Conservation (phyloP, 352 stramenopile species). For the Phytophthora ohioensis region DNA sequence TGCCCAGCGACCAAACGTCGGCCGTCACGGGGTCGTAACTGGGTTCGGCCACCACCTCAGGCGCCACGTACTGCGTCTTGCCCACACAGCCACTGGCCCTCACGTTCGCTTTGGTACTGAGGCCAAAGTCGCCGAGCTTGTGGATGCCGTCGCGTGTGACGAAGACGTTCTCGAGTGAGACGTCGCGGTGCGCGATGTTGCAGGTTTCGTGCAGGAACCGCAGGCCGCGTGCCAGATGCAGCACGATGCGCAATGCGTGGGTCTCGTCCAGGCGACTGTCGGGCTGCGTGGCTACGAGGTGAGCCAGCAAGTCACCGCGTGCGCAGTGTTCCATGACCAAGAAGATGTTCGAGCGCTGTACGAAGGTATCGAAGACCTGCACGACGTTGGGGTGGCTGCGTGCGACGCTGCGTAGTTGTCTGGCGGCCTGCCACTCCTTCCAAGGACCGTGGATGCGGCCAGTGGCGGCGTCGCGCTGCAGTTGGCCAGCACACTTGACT, state of each 20-base stretch:
- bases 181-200: constrained; percentile 55
- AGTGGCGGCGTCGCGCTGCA: constrained; percentile 22
- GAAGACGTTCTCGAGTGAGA: constrained; percentile 77
- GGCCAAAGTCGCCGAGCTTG: constrained; percentile 69
- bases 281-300: constrained; percentile 42
- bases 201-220: constrained; percentile 39
- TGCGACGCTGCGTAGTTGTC: constrained; percentile 21
- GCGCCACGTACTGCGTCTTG: constrained; percentile 49
- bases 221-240: constrained; percentile 44
- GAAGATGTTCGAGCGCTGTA: constrained; percentile 45
- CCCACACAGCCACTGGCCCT: constrained; percentile 33
- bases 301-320: constrained; percentile 52
- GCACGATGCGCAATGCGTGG: constrained; percentile 38
- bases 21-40: constrained; percentile 45
- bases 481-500: constrained; percentile 39
- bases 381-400: constrained; percentile 51
- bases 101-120: constrained; percentile 43
- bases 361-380: constrained; percentile 43
- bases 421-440: constrained; percentile 41
- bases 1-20: constrained; percentile 68
- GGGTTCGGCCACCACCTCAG: constrained; percentile 39
- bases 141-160: constrained; percentile 44
- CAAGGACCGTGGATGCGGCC: constrained; percentile 32
- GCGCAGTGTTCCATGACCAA: constrained; percentile 70
- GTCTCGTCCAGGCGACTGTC: constrained; percentile 34